Conservation (phyloP, 2,329 filamentous ascomycete species). For the Thermoascus crustaceus region DNA sequence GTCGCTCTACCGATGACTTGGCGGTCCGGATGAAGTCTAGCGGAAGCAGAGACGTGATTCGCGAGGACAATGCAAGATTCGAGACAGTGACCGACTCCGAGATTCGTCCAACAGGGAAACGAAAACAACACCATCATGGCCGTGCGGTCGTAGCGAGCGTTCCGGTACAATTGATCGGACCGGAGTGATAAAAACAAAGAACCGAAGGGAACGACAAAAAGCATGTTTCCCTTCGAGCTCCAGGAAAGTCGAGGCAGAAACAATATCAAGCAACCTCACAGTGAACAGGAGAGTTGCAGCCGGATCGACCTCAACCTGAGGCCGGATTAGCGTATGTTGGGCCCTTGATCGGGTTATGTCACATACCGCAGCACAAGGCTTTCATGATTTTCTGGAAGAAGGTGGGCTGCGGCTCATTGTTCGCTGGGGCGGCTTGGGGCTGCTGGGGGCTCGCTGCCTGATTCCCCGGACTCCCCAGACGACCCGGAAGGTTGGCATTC, state of each 20-base stretch:
- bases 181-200: not conserved
- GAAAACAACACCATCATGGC: constrained; percentile 5
- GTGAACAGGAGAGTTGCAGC: not conserved
- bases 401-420: constrained; percentile 63
- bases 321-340: constrained; percentile 7
- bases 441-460: constrained; percentile 52
- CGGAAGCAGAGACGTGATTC: constrained; percentile 6
- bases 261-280: too few relatives aligned
- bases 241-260: too few relatives aligned
- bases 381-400: constrained; percentile 91
- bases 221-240: too few relatives aligned
- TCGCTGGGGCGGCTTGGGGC: constrained; percentile 47
- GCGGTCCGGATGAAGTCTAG: not conserved
- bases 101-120: constrained; percentile 11
- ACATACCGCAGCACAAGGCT: constrained; percentile 75
- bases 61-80: constrained; percentile 8
- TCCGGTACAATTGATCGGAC: not conserved
- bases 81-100: constrained; percentile 8
- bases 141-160: constrained; percentile 1
- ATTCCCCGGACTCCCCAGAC: constrained; percentile 50
- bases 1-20: constrained; percentile 14
- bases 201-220: not conserved
- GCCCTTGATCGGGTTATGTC: constrained; percentile 14
- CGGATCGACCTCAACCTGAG: constrained; percentile 24
- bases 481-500: constrained; percentile 68